Conservation (phyloP, 352 stramenopile genomes). For the Phytophthora colocasiae region DNA sequence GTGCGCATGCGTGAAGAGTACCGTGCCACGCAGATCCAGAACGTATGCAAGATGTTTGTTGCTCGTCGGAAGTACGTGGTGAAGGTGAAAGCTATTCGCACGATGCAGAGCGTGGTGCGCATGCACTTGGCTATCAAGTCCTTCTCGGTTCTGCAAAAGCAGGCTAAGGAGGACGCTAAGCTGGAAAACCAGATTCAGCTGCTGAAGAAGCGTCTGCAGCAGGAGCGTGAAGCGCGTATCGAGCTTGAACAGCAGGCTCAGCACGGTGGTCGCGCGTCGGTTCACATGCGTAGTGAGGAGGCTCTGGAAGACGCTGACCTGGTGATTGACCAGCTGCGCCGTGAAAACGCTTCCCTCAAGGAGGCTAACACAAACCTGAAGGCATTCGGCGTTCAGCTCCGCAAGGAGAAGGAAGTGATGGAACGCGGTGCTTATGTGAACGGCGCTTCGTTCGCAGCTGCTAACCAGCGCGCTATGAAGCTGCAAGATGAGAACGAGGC, state of each 20-base stretch:
- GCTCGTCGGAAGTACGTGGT: slow-evolving; percentile 67
- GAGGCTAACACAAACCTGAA: slow-evolving; percentile 88
- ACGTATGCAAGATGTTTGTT: slow-evolving; percentile 86
- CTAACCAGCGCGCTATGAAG: slow-evolving; percentile 87
- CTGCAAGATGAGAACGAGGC: slow-evolving; percentile 87
- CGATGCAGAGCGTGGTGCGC: slow-evolving; percentile 85
- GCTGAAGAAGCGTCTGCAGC: slow-evolving; percentile 92
- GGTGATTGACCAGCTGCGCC: slow-evolving; percentile 86
- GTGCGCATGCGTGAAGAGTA: slow-evolving; percentile 66
- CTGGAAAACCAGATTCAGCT: slow-evolving; percentile 96
- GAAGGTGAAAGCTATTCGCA: slow-evolving; percentile 72
- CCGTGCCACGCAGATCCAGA: slow-evolving; percentile 85
- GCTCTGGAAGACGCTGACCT: slow-evolving; percentile 81
- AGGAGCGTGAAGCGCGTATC: slow-evolving; percentile 89
- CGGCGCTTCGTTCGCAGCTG: slow-evolving; percentile 83
- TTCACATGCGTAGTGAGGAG: slow-evolving; percentile 84
- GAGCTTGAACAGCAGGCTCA: slow-evolving; percentile 81
- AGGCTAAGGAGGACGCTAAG: slow-evolving; percentile 95
- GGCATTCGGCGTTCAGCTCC: slow-evolving; percentile 79
- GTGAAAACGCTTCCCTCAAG: slow-evolving; percentile 85
- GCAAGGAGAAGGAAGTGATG: slow-evolving; percentile 92
- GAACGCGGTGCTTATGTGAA: slow-evolving; percentile 89
- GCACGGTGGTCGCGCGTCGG: slow-evolving; percentile 66
- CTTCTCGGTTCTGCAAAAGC: slow-evolving; percentile 76
- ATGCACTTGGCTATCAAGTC: slow-evolving; percentile 82